Conservation (phyloP, 148 eudicot species). For the Rhododendron molle region DNA sequence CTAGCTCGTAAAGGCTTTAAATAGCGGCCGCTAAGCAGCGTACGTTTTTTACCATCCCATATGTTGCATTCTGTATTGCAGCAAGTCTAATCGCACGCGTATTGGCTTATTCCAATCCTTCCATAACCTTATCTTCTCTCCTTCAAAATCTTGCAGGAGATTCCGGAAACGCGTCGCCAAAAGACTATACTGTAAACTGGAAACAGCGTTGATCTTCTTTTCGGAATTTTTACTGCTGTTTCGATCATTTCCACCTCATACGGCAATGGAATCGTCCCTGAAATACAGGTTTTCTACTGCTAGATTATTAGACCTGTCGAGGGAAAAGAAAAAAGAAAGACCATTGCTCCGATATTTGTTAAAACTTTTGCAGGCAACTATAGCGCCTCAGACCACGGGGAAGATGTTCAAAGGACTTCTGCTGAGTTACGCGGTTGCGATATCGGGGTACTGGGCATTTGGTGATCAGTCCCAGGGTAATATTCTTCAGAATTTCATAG, state of each 20-base stretch:
- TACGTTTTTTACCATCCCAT: too few relatives aligned
- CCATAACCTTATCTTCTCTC: too few relatives aligned
- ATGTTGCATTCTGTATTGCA: too few relatives aligned
- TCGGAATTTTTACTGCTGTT: conserved; percentile 54
- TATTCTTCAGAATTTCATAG: conserved; percentile 51
- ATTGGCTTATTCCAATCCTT: too few relatives aligned
- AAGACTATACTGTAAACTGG: conserved; percentile 25
- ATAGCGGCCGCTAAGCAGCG: too few relatives aligned
- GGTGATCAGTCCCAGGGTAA: conserved; percentile 45
- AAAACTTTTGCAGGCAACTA: conserved; percentile 46
- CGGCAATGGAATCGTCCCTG: conserved; percentile 82
- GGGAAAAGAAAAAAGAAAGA: too few relatives aligned
- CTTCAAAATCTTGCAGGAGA: conserved; percentile 27
- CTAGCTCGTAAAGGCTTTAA: too few relatives aligned
- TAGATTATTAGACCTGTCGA: neutral
- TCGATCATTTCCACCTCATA: conserved; percentile 64
- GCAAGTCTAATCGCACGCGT: too few relatives aligned
- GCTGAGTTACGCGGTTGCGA: conserved; percentile 47
- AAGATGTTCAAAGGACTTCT: conserved; percentile 73
- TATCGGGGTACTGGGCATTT: conserved; percentile 79
- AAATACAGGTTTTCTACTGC: conserved; percentile 39
- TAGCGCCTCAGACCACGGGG: conserved; percentile 71
- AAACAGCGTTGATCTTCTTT: conserved; percentile 25
- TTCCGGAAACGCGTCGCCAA: conserved; percentile 40
- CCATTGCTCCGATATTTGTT: neutral